These are phyloP conservation scores for Phyllostachys edulis DNA, from an alignment of 176 grass and related monocot species.

Conservation along the genomic window DNA sequence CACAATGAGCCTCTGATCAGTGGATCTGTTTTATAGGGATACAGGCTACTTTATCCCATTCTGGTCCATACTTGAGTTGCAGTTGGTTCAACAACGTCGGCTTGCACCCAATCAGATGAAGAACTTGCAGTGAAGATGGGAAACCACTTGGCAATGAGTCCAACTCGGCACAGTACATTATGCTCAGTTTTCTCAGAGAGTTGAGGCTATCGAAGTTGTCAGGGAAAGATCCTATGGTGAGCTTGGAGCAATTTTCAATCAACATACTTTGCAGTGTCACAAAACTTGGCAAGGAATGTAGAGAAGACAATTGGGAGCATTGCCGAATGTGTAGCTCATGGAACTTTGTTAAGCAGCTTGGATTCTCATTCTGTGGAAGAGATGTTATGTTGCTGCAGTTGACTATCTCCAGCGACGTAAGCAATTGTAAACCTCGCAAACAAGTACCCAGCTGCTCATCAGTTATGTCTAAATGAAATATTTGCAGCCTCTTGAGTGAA, in stretches of 20 bases:
- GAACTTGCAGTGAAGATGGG: constrained; percentile 49
- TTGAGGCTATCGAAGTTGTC: constrained; percentile 27
- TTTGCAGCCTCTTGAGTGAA: constrained; percentile 44
- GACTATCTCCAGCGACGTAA: constrained; percentile 37
- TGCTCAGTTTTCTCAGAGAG: constrained; percentile 47
- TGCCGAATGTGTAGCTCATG: constrained; percentile 45
- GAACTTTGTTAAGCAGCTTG: constrained; percentile 25
- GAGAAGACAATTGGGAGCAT: constrained; percentile 38
- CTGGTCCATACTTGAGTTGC: constrained; percentile 21
- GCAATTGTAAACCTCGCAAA: constrained; percentile 11
- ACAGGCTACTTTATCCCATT: constrained; percentile 44
- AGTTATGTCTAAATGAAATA: constrained; percentile 38
- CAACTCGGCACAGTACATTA: constrained; percentile 47
- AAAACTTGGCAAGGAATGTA: constrained; percentile 34
- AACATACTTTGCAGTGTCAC: constrained; percentile 32
- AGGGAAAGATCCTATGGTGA: constrained; percentile 54
- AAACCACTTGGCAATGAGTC: constrained; percentile 41
- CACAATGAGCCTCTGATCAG: constrained; percentile 7
- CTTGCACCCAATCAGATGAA: constrained; percentile 49
- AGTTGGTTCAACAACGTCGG: constrained; percentile 29
- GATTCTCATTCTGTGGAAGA: constrained; percentile 40
- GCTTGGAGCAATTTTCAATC: constrained; percentile 43
- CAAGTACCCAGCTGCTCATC: constrained; percentile 29
- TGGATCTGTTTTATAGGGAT: constrained; percentile 33
- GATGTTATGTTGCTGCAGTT: constrained; percentile 41